Evolutionary conservation across 2,329 filamentous ascomycete genomes (phyloP), one percentile per base, ranked within the genome.

Genomic region (Hymenotorrendiella dingleyae): DNA sequence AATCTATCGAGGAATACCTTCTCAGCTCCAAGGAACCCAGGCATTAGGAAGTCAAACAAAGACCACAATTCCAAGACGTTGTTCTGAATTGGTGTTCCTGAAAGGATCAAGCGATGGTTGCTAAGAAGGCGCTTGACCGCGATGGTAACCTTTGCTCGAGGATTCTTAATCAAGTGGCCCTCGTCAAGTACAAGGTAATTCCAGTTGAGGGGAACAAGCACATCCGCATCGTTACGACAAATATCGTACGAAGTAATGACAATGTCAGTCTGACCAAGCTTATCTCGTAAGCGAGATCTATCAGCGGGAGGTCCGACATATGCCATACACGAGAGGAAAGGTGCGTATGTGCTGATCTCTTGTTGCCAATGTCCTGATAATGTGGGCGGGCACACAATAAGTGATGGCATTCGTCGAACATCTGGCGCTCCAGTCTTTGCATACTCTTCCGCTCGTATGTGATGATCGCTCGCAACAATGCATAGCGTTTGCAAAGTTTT

Each of bases 171-270:
- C 50, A 98, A 69, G 68, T 98, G 93, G 2, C 94, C 93, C 68
- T 98, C 93, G 59, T 98, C 93, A 6, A 98, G 78, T 4, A 98
- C 90, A 43, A 93, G 86, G 61, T 98, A 98, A 62, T 98, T 98
- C 89, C 91, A 98, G 54, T 78, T 93, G 59, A 93, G 79, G 42
- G 86, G 80, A 34, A 79, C 78, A 24, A 98, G 75, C 4, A 91
- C 64, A 7, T 96, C 89, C n/a, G 83, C 80, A 59, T 98, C 93
- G 53, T 98, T 98, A 40, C 94, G 82, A 62, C 91, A 96, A 37
- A 98, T 93, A 62, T 98, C 94, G 59, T 98, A 98, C 0, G 91
- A 97, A 1, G 94, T 98, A 49, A 98, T 87, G 36, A 98, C 89
- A 45, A 98, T 82, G 58, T 98, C 94, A 1, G 89, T 89, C 45